Base-by-base conservation (phyloP, 768 basidiomycete genomes). In the Tulasnella sp. region DNA sequence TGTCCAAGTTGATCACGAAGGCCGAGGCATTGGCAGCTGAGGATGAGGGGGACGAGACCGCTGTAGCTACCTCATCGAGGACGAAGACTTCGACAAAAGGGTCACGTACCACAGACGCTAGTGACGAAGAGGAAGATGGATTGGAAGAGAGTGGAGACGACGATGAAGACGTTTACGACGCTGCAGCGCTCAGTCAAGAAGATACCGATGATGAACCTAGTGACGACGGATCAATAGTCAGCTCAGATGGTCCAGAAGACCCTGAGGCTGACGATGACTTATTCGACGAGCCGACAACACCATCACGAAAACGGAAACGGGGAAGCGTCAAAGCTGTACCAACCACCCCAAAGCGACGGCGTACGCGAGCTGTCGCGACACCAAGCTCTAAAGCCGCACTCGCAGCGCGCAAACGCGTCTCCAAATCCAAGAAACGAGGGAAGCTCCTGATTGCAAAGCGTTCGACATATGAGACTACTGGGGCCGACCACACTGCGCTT, bases 371-470 rank as follows among this genome's bases (percentile, higher is more conserved):
- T 3, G 79, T 81, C 26, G 83, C 85, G 8, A 88, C 86, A 0
- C 86, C 86, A 4, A 85, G 85, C 67, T 87, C 86, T 32, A 87
- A 87, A 68, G 83, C 80, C 13, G 80, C 80, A 8, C 72, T 86
- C 9, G 74, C 74, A 27, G 74, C 76, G 41, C 78, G 83, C 73
- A 54, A 63, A 32, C 3, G 49, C 19, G 68, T 71, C 19, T 70
- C 69, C 63, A 72, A 73, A 27, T 55, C 61, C 49, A 56, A 15
- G 52, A 63, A n/a, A 62, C 26, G 42, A 63, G 29, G 56, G 21
- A 58, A 58, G 30, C 24, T 58, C 19, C 65, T 4, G 65, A 67
- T 55, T 58, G 64, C 56, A 47, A 66, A 26, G 55, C 67, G 34
- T 61, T 65, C 61, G 60, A 65, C 23, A 10, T 64, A 65, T 5